A percentile compares a stretch with the other conserved stretches of the same genome.
Conservation (phyloP, 2,329 filamentous ascomycete genomes). For the Epicoccum sorghinum region DNA sequence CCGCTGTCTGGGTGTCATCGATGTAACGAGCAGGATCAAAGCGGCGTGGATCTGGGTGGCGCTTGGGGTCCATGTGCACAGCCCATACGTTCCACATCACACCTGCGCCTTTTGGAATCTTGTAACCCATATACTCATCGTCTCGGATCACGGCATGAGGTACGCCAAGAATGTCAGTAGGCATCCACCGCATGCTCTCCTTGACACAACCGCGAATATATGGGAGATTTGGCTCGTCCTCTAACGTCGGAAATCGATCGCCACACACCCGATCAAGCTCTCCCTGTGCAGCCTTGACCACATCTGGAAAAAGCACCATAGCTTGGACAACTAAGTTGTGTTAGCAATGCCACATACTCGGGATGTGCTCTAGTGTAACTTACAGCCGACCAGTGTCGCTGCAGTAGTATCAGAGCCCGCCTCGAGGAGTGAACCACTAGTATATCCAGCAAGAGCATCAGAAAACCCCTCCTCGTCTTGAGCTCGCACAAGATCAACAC, state of each 20-base stretch:
- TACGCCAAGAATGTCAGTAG: conserved; percentile 29
- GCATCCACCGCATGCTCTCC: conserved; percentile 41
- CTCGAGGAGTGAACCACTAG: conserved; percentile 34
- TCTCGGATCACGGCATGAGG: conserved; percentile 35
- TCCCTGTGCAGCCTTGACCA: conserved; percentile 26
- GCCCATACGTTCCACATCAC: conserved; percentile 46
- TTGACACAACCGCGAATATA: conserved; percentile 38
- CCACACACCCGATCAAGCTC: conserved; percentile 41
- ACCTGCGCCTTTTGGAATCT: conserved; percentile 47
- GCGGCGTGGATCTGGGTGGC: conserved; percentile 49
- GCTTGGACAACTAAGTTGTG: conserved; percentile 31
- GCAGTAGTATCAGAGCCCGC: conserved; percentile 41
- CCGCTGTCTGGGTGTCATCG: conserved; percentile 33
- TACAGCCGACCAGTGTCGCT: conserved; percentile 28
- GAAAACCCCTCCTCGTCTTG: conserved; percentile 30
- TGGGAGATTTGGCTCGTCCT: conserved; percentile 32
- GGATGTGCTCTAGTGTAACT: neutral
- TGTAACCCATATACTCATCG: conserved; percentile 42
- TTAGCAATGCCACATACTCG: neutral
- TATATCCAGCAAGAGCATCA: conserved; percentile 31
- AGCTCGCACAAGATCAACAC: conserved; percentile 26
- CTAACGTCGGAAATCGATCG: conserved; percentile 35
- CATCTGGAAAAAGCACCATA: conserved; percentile 33
- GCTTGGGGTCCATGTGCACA: conserved; percentile 47
- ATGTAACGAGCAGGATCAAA: conserved; percentile 54